A percentile compares a stretch with the other conserved stretches of the same genome.
phyloP scores from a whole-genome alignment of 768 basidiomycete species.

The Floccularia luteovirens region DNA sequence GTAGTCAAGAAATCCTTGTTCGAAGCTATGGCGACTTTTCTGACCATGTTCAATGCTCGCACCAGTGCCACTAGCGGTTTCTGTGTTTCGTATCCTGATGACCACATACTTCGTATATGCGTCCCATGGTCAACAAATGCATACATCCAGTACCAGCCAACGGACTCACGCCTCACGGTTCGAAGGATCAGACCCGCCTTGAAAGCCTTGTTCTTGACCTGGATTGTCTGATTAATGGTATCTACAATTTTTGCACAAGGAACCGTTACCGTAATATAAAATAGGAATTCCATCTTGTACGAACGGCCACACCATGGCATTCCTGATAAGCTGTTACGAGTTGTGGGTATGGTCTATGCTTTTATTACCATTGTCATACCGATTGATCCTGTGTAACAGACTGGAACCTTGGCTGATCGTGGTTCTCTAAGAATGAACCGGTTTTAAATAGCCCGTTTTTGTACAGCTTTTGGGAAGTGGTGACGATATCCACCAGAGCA shows the following conservation, averaged over 20 bases:
- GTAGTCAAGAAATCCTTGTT: conserved; percentile 38
- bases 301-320: conserved; percentile 59
- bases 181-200: conserved; percentile 46
- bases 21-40: conserved; percentile 38
- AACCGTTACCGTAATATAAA: conserved; percentile 46
- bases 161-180: conserved; percentile 51
- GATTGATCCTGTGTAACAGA: conserved; percentile 39
- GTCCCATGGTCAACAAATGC: background rate
- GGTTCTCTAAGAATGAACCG: conserved; percentile 71
- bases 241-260: background rate
- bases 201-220: conserved; percentile 58
- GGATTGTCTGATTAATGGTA: background rate
- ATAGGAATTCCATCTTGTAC: conserved; percentile 66
- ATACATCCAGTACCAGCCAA: background rate
- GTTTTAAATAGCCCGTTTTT: conserved; percentile 25
- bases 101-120: conserved; percentile 43
- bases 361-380: conserved; percentile 15
- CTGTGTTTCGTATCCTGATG: conserved; percentile 41
- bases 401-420: conserved; percentile 56
- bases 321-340: conserved; percentile 24
- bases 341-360: background rate
- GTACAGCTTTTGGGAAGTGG: conserved; percentile 34
- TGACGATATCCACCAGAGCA: conserved; percentile 13
- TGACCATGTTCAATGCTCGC: conserved; percentile 40
- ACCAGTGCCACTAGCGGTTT: conserved; percentile 41